These are phyloP conservation scores for Coniochaeta sp. DNA, from an alignment of 2,329 filamentous ascomycete species.

Conservation along the genomic window DNA sequence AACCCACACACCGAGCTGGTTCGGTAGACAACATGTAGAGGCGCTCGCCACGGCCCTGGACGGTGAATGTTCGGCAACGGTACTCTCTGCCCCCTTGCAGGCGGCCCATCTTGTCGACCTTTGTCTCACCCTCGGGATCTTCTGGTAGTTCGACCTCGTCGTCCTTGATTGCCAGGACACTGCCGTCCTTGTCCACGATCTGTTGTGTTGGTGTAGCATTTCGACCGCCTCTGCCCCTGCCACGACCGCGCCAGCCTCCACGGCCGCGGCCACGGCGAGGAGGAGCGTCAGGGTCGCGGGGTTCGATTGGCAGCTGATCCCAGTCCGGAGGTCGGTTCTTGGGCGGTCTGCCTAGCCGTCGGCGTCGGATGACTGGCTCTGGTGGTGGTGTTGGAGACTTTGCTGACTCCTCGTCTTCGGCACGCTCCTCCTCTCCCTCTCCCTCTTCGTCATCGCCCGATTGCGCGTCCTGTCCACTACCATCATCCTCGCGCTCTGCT, in stretches of 20 bases:
- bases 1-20: conserved; percentile 91
- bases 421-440: conserved; percentile 19
- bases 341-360: conserved; percentile 76
- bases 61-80: conserved; percentile 89
- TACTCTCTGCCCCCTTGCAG: conserved; percentile 83
- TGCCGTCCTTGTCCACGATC: conserved; percentile 88
- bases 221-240: conserved; percentile 56
- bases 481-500: conserved; percentile 21
- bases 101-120: conserved; percentile 85
- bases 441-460: conserved; percentile 38
- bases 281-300: conserved; percentile 44
- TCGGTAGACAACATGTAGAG: conserved; percentile 99
- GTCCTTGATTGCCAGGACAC: conserved; percentile 79
- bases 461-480: conserved; percentile 14
- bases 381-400: conserved; percentile 51
- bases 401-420: conserved; percentile 30
- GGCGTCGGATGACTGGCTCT: conserved; percentile 60
- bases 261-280: conserved; percentile 55
- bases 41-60: conserved; percentile 72
- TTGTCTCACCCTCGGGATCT: conserved; percentile 81
- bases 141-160: conserved; percentile 88
- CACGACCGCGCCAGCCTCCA: conserved; percentile 64
- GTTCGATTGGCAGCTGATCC: conserved; percentile 52
- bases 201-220: conserved; percentile 73
- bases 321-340: conserved; percentile 79